These are phyloP conservation scores for Psophocarpus tetragonolobus DNA, from an alignment of 306 rosid genomes.

Conservation along the genomic window DNA sequence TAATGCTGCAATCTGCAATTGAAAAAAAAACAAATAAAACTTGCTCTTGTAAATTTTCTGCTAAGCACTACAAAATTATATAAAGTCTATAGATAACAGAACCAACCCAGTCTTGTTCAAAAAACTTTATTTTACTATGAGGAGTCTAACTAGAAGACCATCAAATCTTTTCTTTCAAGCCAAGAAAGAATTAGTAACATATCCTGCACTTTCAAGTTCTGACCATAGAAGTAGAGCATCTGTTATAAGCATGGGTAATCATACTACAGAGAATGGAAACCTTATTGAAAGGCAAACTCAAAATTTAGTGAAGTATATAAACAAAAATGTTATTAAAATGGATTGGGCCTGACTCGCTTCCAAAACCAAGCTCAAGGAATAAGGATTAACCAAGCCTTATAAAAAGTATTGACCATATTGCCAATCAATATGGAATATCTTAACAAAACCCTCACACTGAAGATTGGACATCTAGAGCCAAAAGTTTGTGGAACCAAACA, in stretches of 20 bases:
- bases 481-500: not conserved
- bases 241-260: slow-evolving; percentile 4
- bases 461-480: not conserved
- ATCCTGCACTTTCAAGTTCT: not conserved
- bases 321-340: not conserved
- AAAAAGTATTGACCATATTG: not conserved
- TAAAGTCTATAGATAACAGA: not conserved
- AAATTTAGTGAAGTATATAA: slow-evolving; percentile 17
- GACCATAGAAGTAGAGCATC: not conserved
- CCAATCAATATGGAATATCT: not conserved
- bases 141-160: not conserved
- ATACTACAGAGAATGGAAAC: slow-evolving; percentile 5
- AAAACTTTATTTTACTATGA: slow-evolving; percentile 24
- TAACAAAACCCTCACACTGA: not conserved
- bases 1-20: slow-evolving; percentile 84
- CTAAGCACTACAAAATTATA: slow-evolving; percentile 18
- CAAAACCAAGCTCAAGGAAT: not conserved
- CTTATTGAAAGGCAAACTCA: slow-evolving; percentile 17
- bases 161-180: slow-evolving; percentile 27
- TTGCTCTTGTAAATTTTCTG: slow-evolving; percentile 8
- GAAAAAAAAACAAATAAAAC: not conserved
- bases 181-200: slow-evolving; percentile 23
- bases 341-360: not conserved
- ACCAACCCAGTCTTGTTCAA: not conserved
- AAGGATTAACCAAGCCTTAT: not conserved